These are phyloP conservation scores for Thalassiosira sp. DNA, from an alignment of 352 stramenopile genomes.

Conservation along the genomic window DNA sequence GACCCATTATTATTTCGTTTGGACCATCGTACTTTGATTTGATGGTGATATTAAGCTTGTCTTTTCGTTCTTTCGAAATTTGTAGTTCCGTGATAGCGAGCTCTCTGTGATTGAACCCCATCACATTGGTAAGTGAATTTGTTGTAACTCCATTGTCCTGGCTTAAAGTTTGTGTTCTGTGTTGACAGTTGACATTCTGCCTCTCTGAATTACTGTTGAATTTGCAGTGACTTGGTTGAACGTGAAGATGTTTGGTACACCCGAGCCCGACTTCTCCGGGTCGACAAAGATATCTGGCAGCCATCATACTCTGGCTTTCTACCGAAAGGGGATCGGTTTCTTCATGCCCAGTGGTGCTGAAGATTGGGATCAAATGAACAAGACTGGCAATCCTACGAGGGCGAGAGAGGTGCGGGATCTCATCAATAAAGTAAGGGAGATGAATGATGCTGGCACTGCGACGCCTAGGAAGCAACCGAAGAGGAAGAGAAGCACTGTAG, in stretches of 20 bases:
- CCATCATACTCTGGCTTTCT: slow-evolving; percentile 26
- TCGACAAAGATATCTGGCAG: slow-evolving; percentile 7
- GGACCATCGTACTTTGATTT: neutral
- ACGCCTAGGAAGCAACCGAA: neutral
- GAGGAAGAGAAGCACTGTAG: slow-evolving; percentile 11
- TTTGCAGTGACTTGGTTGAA: slow-evolving; percentile 16
- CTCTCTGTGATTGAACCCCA: slow-evolving; percentile 4
- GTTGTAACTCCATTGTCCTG: too few species aligned
- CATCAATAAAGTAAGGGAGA: slow-evolving; percentile 13
- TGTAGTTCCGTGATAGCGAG: slow-evolving; percentile 3
- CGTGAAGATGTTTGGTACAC: slow-evolving; percentile 20
- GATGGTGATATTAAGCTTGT: neutral
- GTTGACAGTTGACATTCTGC: neutral
- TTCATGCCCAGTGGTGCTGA: slow-evolving; percentile 13
- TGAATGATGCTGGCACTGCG: slow-evolving; percentile 13
- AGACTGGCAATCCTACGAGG: slow-evolving; percentile 15
- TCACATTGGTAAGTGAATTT: slow-evolving; percentile 17
- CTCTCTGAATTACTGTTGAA: neutral
- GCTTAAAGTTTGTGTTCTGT: neutral
- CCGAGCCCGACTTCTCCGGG: slow-evolving; percentile 9
- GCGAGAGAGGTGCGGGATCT: slow-evolving; percentile 14
- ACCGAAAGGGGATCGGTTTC: slow-evolving; percentile 18
- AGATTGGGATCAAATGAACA: slow-evolving; percentile 10
- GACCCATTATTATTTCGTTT: neutral
- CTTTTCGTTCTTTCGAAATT: neutral